Conservation (phyloP, 345 rosid genomes). For the Syzygium grande region DNA sequence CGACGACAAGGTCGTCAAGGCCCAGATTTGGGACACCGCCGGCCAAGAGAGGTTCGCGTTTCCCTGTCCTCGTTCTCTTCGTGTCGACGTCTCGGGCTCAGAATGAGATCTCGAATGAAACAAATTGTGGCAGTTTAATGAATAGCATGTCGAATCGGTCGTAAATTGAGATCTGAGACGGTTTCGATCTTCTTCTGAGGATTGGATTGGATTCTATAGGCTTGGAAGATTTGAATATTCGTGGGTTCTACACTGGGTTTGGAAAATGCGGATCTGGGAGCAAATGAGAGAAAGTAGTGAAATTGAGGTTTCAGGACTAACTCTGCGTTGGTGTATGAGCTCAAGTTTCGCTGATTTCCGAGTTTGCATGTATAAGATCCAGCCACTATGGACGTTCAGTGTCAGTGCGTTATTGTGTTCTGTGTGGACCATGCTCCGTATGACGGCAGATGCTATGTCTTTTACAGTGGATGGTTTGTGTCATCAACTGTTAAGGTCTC, state of each 20-base stretch:
- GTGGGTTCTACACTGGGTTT: background rate
- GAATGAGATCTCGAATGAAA: background rate
- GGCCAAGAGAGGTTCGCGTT: constrained; percentile 61
- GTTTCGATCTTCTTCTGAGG: background rate
- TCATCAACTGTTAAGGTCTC: background rate
- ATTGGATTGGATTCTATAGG: background rate
- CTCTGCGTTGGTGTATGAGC: background rate
- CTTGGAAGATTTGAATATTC: background rate
- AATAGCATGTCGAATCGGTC: background rate
- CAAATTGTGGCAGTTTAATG: background rate
- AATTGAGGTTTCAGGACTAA: background rate
- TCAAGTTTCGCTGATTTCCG: background rate
- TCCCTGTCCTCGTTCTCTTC: background rate
- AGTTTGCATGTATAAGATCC: background rate
- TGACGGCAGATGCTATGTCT: background rate
- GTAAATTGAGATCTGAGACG: background rate
- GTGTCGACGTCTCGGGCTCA: background rate
- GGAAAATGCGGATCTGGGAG: background rate
- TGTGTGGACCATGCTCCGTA: background rate
- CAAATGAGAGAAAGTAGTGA: background rate
- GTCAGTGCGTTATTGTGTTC: background rate
- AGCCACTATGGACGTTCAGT: background rate
- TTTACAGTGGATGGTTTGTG: background rate
- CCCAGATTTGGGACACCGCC: constrained; percentile 92
- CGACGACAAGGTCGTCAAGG: constrained; percentile 72